Conservation (phyloP, 164 flowering plant species). For the Brasenia schreberi region DNA sequence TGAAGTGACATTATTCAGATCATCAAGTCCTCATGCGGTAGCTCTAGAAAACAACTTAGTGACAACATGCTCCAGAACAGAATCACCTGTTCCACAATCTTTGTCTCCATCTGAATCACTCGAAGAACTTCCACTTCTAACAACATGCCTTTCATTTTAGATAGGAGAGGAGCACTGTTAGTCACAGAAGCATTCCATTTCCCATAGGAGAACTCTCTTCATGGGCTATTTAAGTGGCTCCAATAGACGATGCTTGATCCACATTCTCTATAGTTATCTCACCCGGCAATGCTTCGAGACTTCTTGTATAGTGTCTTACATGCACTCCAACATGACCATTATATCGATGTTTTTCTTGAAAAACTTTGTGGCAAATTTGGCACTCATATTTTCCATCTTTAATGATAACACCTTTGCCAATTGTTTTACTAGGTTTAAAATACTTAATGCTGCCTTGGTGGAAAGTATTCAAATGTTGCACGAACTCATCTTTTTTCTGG, state of each 20-base stretch:
- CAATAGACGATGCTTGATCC: slow-evolving; percentile 18
- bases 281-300: slow-evolving; percentile 27
- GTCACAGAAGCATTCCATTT: too few relatives aligned
- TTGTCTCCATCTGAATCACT: too few relatives aligned
- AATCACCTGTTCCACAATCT: too few relatives aligned
- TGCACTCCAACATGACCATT: slow-evolving; percentile 76
- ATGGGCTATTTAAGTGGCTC: slow-evolving; percentile 16
- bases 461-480: slow-evolving; percentile 51
- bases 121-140: too few relatives aligned
- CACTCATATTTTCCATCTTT: slow-evolving; percentile 68
- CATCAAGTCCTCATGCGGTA: too few relatives aligned
- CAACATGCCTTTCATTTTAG: too few relatives aligned
- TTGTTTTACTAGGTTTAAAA: slow-evolving; percentile 42
- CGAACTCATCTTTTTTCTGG: slow-evolving; percentile 51
- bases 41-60: too few relatives aligned
- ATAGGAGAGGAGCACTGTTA: too few relatives aligned
- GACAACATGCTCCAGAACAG: too few relatives aligned
- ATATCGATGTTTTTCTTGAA: slow-evolving; percentile 53
- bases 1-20: too few relatives aligned
- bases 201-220: slow-evolving; percentile 39
- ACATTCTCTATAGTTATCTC: slow-evolving; percentile 4
- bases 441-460: slow-evolving; percentile 60
- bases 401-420: slow-evolving; percentile 61
- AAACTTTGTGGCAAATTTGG: slow-evolving; percentile 68
- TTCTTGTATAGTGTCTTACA: slow-evolving; percentile 39